These are phyloP conservation scores for Trametes sanguinea DNA, from an alignment of 768 basidiomycete genomes.

Conservation along the genomic window DNA sequence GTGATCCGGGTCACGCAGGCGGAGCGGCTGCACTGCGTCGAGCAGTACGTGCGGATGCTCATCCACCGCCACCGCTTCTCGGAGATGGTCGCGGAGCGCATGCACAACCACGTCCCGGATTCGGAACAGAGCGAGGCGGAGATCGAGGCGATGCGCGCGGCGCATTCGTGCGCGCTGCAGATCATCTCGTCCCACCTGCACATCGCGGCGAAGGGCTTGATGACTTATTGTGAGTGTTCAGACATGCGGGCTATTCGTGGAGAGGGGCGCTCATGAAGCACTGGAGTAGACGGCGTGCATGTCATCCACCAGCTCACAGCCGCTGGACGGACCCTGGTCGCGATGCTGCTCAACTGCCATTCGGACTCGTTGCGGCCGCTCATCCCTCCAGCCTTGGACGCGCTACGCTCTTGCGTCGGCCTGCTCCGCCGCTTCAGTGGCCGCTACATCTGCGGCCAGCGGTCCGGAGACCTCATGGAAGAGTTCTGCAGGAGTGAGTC, in stretches of 20 bases:
- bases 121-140: constrained; percentile 71
- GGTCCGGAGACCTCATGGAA: constrained; percentile 92
- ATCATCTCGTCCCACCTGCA: constrained; percentile 83
- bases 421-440: constrained; percentile 88
- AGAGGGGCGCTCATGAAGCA: constrained; percentile 13
- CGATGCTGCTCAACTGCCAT: constrained; percentile 85
- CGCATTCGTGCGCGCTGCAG: constrained; percentile 76
- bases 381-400: constrained; percentile 82
- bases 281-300: constrained; percentile 78
- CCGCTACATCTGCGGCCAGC: constrained; percentile 87
- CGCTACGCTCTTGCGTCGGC: constrained; percentile 83
- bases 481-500: constrained; percentile 89
- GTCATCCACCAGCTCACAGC: constrained; percentile 95
- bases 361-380: constrained; percentile 73
- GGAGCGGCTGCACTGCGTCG: constrained; percentile 81
- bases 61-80: constrained; percentile 88
- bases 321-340: constrained; percentile 87
- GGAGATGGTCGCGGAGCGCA: constrained; percentile 71
- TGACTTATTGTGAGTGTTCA: constrained; percentile 85
- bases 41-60: constrained; percentile 84
- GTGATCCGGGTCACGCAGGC: constrained; percentile 90
- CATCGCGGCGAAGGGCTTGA: constrained; percentile 83
- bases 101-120: constrained; percentile 42
- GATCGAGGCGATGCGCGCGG: constrained; percentile 73
- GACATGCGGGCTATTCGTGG: constrained; percentile 7